Base-by-base conservation (phyloP, 495 filamentous ascomycete species). In the Cladorrhinum samala region DNA sequence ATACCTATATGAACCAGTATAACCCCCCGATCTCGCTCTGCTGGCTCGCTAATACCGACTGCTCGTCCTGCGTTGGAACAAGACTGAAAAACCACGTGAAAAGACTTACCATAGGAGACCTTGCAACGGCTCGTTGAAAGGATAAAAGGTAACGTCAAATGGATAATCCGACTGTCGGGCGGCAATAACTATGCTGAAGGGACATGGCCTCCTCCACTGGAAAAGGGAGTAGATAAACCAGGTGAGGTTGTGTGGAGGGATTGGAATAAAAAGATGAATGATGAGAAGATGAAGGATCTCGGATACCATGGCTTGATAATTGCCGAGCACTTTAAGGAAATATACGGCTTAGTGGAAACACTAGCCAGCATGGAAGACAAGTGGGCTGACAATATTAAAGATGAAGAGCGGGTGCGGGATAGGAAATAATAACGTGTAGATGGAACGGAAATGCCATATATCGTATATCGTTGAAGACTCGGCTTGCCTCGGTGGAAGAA, bases 1-100 rank as follows among this genome's bases (percentile, higher is more conserved):
- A 50, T 14, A 41, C 47, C 33, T 36, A 50, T 16, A 17, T 50
- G 0, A 50, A 40, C 33, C 47, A 50, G 47, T 50, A 50, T 36
- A 50, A 50, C n/a, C 47, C 47, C 8, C 47, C 40, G 30, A 6
- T 2, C 2, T 50, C 47, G 20, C 47, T 50, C 9, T 50, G 47
- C 23, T 52, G 25, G 50, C 40, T 37, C 39, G 50, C 18, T 13
- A 52, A 38, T 14, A 40, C 16, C n/a, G n/a, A n/a, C n/a, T n/a
- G n/a, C n/a, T n/a, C n/a, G n/a, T n/a, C n/a, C n/a, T n/a, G 27
- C 27, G 27, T 33, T 33, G 27, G 27, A 33, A 33, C 6, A 5
- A 33, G 27, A 33, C 27, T 33, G 27, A 11, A 33, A 5, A 5
- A 33, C 6, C 6, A 5, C 5, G 27, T 33, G 27, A 11, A 11